Base-by-base conservation (phyloP, 768 basidiomycete species). In the Tylopilus rubrobrunneus region DNA sequence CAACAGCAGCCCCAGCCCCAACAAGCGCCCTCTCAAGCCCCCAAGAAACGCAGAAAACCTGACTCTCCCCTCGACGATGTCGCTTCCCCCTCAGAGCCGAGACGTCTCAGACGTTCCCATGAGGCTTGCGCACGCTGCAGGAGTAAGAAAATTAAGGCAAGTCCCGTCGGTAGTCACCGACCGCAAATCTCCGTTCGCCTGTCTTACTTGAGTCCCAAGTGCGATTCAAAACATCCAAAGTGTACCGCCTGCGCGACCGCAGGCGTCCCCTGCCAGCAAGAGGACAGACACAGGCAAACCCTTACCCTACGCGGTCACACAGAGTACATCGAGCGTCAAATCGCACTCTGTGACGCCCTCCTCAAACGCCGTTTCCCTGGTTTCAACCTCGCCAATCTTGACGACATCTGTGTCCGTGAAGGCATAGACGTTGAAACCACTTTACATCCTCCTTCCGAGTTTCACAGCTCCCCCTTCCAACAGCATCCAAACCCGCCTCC, bases 101-200 rank as follows among this genome's bases (percentile, higher is more conserved):
- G 91, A 64, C 82, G 90, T 51, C 79, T 93, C 64, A 78, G 91
- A 63, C 84, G 91, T 67, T 91, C 90, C 64, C 91, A 93, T 74
- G 91, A 93, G 74, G 90, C 91, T 58, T 93, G 91, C 77, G 86
- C 91, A 59, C 82, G 91, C 70, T 93, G 91, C 80, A 88, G 91
- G 81, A 87, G 85, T 77, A 92, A 93, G 84, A 93, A 93, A 87
- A 93, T 93, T 75, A 93, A 93, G 89, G 88, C 84, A 70, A 70
- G 78, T 73, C 75, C 83, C 84, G 83, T 78, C 77, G 78, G 75
- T 74, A 73, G 71, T 73, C 73, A 79, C 85, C 87, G 86, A 83
- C 85, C 86, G 87, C 86, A 88, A 87, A 80, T 86, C 82, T 85
- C 86, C 84, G 73, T 71, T 70, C 69, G 71, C 74, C 70, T 73